A percentile compares a stretch with the other conserved stretches of the same genome.
Conservation (phyloP, 305 asterid genomes). For the Fraxinus nigra region DNA sequence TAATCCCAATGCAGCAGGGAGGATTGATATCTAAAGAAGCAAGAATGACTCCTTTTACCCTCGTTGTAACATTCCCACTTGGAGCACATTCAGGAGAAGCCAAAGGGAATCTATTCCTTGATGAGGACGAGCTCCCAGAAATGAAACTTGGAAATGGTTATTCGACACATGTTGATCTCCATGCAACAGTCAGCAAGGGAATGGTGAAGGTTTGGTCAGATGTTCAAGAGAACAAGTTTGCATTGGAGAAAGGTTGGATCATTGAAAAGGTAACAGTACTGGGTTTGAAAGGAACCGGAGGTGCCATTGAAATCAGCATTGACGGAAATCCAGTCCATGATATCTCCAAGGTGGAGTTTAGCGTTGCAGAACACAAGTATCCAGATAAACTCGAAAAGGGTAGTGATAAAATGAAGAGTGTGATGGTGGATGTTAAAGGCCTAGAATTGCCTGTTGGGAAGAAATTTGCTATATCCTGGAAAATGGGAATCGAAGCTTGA, state of each 20-base stretch:
- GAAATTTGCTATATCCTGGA: conserved; percentile 41
- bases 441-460: conserved; percentile 42
- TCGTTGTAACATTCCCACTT: background rate
- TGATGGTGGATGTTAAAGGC: conserved; percentile 43
- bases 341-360: conserved; percentile 28
- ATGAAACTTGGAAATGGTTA: conserved; percentile 1
- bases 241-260: conserved; percentile 25
- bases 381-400: conserved; percentile 22
- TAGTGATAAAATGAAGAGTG: conserved; percentile 23
- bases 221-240: background rate
- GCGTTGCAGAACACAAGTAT: conserved; percentile 17
- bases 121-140: background rate
- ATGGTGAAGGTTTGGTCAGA: conserved; percentile 4
- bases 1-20: conserved; percentile 5
- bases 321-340: conserved; percentile 31
- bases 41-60: conserved; percentile 6
- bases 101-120: background rate
- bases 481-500: conserved; percentile 31
- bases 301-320: conserved; percentile 27
- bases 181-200: background rate
- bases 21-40: conserved; percentile 5
- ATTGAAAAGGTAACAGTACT: conserved; percentile 40
- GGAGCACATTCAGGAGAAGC: background rate
- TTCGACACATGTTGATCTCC: background rate
- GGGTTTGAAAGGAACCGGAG: conserved; percentile 32